These are phyloP conservation scores for Boletellus ananiceps DNA, from an alignment of 768 basidiomycete species.

Conservation along the genomic window DNA sequence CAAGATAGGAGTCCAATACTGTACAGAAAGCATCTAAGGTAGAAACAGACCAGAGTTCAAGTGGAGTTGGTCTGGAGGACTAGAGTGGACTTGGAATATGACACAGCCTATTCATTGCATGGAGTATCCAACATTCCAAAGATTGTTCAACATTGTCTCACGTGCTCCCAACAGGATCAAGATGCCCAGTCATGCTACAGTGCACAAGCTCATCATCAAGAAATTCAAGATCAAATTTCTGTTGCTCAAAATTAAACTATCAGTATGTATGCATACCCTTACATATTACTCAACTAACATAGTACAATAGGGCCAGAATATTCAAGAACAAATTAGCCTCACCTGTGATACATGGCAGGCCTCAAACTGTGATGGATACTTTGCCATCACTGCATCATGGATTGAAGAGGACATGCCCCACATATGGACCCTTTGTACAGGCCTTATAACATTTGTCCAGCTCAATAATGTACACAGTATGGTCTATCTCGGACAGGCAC, in stretches of 20 bases:
- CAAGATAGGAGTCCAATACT: no score
- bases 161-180: slow-evolving; percentile 2
- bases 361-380: slow-evolving; percentile 34
- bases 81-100: no score
- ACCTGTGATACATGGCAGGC: slow-evolving; percentile 43
- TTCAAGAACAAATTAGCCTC: slow-evolving; percentile 18
- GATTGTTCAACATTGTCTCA: background rate
- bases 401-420: background rate
- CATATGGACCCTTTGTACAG: slow-evolving; percentile 29
- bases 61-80: no score
- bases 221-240: slow-evolving; percentile 5
- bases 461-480: slow-evolving; percentile 39
- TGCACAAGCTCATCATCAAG: background rate
- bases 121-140: slow-evolving; percentile 2
- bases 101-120: slow-evolving; percentile 5
- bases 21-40: no score
- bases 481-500: slow-evolving; percentile 13
- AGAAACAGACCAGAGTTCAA: no score
- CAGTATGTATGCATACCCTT: background rate
- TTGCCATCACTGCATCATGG: slow-evolving; percentile 35
- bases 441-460: slow-evolving; percentile 32
- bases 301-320: background rate
- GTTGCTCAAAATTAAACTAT: slow-evolving; percentile 3
- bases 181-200: background rate
- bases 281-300: background rate